Evolutionary conservation across 805 yeast species (phyloP).

Genomic region (Saccharomycopsis vini): DNA sequence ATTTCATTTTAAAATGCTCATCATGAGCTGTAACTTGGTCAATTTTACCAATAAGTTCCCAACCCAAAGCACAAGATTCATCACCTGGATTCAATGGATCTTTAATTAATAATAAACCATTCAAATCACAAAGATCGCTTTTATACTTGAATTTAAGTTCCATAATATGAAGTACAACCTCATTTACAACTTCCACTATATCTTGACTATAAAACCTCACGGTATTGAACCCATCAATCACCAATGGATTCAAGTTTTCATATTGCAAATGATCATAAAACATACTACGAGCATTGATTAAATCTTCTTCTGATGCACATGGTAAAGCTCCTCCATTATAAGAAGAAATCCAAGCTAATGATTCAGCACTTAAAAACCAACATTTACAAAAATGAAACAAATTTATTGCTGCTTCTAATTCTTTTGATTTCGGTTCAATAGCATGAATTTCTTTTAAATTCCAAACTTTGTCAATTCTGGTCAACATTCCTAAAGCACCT

Average conservation of each 20-base stretch:
- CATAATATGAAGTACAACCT: conserved; percentile 12
- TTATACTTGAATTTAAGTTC: conserved; percentile 1
- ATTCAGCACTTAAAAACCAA: conserved; percentile 14
- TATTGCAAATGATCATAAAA: conserved; percentile 1
- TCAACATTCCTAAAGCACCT: conserved; percentile 12
- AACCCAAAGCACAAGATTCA: conserved; percentile 5
- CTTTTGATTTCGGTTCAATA: neutral
- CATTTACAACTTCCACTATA: conserved; percentile 12
- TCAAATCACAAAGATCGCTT: conserved; percentile 8
- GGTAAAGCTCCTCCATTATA: conserved; percentile 11
- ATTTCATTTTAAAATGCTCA: neutral
- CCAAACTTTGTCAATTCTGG: conserved; percentile 3
- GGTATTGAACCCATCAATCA: conserved; percentile 10
- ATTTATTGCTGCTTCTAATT: conserved; percentile 11
- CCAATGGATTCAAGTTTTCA: conserved; percentile 8
- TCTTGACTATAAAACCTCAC: conserved; percentile 9
- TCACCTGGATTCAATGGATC: conserved; percentile 10
- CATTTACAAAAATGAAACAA: conserved; percentile 12
- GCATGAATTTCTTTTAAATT: neutral
- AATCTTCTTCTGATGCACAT: neutral
- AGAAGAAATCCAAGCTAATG: conserved; percentile 16
- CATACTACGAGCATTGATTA: conserved; percentile 1
- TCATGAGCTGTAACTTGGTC: neutral
- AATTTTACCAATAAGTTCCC: neutral
- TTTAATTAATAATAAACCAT: conserved; percentile 1